Evolutionary conservation across 495 filamentous ascomycete genomes (phyloP).

Genomic region (Penicillium mononematosum): DNA sequence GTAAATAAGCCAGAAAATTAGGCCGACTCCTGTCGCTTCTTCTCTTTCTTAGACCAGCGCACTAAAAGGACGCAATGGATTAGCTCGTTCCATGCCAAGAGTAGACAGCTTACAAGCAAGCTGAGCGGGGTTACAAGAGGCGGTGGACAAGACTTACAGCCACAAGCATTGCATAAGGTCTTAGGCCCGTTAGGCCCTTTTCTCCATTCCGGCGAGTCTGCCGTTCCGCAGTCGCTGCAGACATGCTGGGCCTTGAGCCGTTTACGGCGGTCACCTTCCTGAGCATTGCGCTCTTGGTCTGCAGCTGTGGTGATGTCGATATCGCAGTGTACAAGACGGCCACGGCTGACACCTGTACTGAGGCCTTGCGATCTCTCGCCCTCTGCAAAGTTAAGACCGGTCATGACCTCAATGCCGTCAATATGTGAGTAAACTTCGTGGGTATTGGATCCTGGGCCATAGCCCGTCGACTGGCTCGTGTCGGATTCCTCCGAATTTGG

Average conservation of each 20-base stretch:
- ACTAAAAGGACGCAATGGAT: constrained; percentile 30
- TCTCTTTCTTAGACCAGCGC: constrained; percentile 78
- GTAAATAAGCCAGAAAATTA: constrained; percentile 5
- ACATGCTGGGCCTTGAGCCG: constrained; percentile 96
- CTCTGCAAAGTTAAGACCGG: constrained; percentile 81
- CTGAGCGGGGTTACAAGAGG: background rate
- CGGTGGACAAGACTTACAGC: constrained; percentile 52
- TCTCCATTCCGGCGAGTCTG: constrained; percentile 95
- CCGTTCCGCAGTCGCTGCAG: constrained; percentile 91
- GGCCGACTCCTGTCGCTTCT: constrained; percentile 52
- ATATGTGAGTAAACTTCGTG: constrained; percentile 73
- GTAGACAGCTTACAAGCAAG: background rate
- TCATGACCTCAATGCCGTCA: constrained; percentile 91
- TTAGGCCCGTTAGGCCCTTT: constrained; percentile 94
- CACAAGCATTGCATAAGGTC: constrained; percentile 96
- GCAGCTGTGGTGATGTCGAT: constrained; percentile 84
- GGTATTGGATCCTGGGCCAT: constrained; percentile 70
- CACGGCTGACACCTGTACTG: constrained; percentile 77
- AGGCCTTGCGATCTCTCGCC: constrained; percentile 88
- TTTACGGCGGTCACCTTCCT: constrained; percentile 78
- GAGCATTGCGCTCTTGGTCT: constrained; percentile 43
- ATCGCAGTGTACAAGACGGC: constrained; percentile 79
- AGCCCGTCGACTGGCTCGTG: constrained; percentile 61
- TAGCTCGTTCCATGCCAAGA: background rate
- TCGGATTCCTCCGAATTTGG: constrained; percentile 73